Conservation (phyloP, 148 eudicot genomes). For the Rhododendron henanense region DNA sequence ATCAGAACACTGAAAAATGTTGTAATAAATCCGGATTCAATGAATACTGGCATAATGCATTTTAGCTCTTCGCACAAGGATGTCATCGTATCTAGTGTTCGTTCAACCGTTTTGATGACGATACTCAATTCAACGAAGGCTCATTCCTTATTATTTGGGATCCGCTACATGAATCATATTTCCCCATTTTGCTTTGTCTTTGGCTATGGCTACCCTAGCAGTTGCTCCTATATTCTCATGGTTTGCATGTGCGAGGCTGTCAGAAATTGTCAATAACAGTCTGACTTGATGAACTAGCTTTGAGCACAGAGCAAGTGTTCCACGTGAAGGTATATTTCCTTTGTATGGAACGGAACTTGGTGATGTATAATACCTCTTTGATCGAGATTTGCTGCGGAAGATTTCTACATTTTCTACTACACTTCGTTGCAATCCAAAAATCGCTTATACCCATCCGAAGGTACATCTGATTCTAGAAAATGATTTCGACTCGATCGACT, state of each 20-base stretch:
- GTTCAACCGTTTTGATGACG: not conserved
- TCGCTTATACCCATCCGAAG: not conserved
- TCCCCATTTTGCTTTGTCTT: not conserved
- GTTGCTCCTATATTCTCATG: conserved; percentile 1
- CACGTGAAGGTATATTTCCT: not conserved
- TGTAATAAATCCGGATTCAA: not conserved
- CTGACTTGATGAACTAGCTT: not conserved
- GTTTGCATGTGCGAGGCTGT: not conserved
- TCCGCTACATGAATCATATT: not conserved
- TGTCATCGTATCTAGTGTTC: not conserved
- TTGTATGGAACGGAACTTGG: not conserved
- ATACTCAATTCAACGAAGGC: not conserved
- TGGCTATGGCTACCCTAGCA: not conserved
- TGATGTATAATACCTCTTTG: not conserved
- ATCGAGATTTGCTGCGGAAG: not conserved
- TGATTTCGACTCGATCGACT: not conserved
- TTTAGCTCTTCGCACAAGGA: not conserved
- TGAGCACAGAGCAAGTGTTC: not conserved
- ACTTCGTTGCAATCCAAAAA: not conserved
- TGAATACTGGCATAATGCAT: not conserved
- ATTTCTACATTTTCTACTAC: not conserved
- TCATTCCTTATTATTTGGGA: not conserved
- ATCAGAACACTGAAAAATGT: not conserved
- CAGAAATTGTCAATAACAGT: not conserved
- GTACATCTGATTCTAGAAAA: not conserved